Evolutionary conservation across 306 rosid genomes (phyloP), one percentile per base, ranked within the genome.

Genomic region (Sphenostylis stenocarpa): DNA sequence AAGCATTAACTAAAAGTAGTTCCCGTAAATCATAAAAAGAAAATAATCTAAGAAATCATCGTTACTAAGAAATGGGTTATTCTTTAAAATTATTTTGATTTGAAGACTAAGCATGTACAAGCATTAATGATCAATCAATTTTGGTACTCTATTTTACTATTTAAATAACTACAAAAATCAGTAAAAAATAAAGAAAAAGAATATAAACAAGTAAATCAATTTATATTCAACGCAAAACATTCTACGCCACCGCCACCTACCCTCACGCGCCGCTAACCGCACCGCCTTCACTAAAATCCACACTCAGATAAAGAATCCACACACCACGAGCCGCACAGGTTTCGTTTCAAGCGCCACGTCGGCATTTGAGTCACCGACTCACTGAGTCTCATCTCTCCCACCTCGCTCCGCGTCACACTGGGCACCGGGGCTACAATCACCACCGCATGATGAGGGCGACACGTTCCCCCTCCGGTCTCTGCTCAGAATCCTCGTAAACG

Each of bases 401-500:
- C 89, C 94, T 19, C 76, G 81, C 71, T 93, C 97, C 5, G 76
- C 62, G 72, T 85, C 86, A 28, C 49, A 13, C 68, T 82, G 90
- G 6, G 16, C 75, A 21, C 58, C 76, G 4, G 90, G 41, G 70
- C 89, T 75, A 21, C 82, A 80, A n/a, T 79, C 57, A 0, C 69
- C 76, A 34, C 77, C 58, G 1, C 84, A 82, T 6, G 93, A 48
- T 3, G 88, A 65, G 1, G 97, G 91, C 0, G 92, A 91, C 34
- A 39, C 43, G 24, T 70, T 84, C 0, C 78, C 85, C 58, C 80
- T 80, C 56, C 74, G 77, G 2, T 94, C 94, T 69, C 89, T 82
- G 57, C 94, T 83, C 6, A 94, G 83, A 0, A 93, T 93, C 58
- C 93, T 85, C 81, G 73, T 90, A 10, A 94, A 84, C 67, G 97